Evolutionary conservation across 1,284 basidiomycete genomes (phyloP).

Genomic region (Wallemia mellicola): DNA sequence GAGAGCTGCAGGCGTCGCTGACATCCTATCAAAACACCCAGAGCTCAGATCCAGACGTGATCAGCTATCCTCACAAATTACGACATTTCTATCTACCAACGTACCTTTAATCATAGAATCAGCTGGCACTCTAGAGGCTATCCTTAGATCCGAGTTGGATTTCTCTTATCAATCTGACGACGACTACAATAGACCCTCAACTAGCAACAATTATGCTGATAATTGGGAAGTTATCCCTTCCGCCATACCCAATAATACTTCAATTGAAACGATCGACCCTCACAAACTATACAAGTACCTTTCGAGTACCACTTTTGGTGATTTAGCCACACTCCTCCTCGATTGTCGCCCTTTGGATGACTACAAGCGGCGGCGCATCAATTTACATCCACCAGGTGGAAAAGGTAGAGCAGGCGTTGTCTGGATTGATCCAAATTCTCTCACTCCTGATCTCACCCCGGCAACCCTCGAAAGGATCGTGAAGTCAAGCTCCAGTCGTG

Average conservation of each 20-base stretch:
- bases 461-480: not conserved
- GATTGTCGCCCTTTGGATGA: not conserved
- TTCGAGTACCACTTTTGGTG: not conserved
- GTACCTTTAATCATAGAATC: not conserved
- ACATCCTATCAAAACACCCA: not conserved
- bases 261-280: not conserved
- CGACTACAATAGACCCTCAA: not conserved
- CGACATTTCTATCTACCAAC: not conserved
- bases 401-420: not conserved
- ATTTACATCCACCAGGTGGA: not conserved
- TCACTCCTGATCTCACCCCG: not conserved
- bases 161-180: not conserved
- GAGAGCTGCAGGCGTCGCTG: not conserved
- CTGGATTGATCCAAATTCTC: not conserved
- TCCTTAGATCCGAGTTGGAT: not conserved
- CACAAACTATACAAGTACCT: not conserved
- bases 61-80: not conserved
- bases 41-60: not conserved
- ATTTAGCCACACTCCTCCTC: not conserved
- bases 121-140: not conserved
- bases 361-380: not conserved
- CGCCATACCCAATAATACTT: not conserved
- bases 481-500: not conserved
- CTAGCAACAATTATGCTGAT: not conserved
- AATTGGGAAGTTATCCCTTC: not conserved